Evolutionary conservation across 2,329 filamentous ascomycete species (phyloP), one percentile per base, ranked within the genome.

Genomic region (Lachnellula cervina): DNA sequence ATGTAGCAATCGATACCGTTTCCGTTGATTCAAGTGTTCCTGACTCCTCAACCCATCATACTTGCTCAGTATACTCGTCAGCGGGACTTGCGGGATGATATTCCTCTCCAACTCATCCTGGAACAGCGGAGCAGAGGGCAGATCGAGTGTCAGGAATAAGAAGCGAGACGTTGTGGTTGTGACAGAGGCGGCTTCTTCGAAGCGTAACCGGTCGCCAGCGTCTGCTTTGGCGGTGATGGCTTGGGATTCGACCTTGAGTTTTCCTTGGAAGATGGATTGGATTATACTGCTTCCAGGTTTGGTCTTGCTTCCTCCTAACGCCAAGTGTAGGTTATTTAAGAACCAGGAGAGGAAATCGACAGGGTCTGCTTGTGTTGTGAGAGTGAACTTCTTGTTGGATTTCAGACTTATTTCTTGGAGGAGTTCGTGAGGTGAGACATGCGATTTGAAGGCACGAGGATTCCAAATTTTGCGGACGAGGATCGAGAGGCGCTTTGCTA

Each of bases 381-480:
- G 79, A 5, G 88, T 94, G 75, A 96, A 99, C 60, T 89, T 90
- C 74, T 97, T 97, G 64, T 87, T 92, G 34, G 92, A 97, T 49
- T 86, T 86, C 43, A 97, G 77, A 1, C 92, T 89, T 61, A 99
- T 89, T 71, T 97, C 93, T 73, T 99, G 94, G 1, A 99, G 84
- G 32, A 99, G 81, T 73, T 99, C 94, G 77, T 99, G 94, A 0
- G 94, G 94, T 9, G 93, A 97, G 51, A 99, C 94, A 72, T 99
- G 94, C 4, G 88, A 87, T 73, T 96, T 95, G 80, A 99, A 99
- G 9, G 94, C 93, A 64, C 89, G 87, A 2, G 92, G 88, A 70
- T 99, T 99, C 94, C 94, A 99, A 63, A 99, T 90, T 75, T 99
- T 99, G 70, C 94, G 88, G 58, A 97, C 84, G 19, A 99, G 80